Base-by-base conservation (phyloP, 352 stramenopile genomes). In the Pythium sp. region DNA sequence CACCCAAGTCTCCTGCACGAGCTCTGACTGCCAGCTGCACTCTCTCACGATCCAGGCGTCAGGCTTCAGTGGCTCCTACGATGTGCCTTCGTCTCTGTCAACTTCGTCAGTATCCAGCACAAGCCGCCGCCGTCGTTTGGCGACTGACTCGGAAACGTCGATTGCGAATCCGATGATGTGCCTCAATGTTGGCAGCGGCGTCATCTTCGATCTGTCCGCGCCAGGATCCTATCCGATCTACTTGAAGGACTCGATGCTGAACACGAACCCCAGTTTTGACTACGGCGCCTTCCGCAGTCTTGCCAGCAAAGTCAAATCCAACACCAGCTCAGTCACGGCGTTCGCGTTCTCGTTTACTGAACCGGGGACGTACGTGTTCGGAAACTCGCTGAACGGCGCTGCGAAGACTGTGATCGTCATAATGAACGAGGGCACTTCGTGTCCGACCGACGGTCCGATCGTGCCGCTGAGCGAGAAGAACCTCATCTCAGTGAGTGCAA, bases 221-320 rank as follows among this genome's bases (percentile, higher is more conserved):
- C 71, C 73, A 2, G 74, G 71, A 18, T 87, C 81, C 20, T 98
- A 97, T 63, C 95, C 95, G 4, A 82, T 98, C 59, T 98, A 98
- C 70, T 68, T 97, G 28, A 98, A 98, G 70, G 92, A 98, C 70
- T 98, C 92, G 24, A 91, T 98, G 73, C 87, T 98, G 36, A 98
- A 98, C 70, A 97, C 92, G 4, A 98, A 98, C 58, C 75, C 81
- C 6, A 86, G 76, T 59, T 98, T 98, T 57, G 95, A 98, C 72
- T 98, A 95, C 54, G 86, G 86, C 18, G 77, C 77, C 5, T 98
- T 98, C 69, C 78, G 91, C 8, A 75, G 75, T 2, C 70, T 98
- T 18, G 80, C 80, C 4, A 70, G 80, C 2, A 86, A 82, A 49
- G 68, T 92, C 28, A 89, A 82, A 32, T 77, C 80, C 0, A 95